Evolutionary conservation across 805 yeast genomes (phyloP).

Genomic region (Yamadazyma takamatsuzukensis): DNA sequence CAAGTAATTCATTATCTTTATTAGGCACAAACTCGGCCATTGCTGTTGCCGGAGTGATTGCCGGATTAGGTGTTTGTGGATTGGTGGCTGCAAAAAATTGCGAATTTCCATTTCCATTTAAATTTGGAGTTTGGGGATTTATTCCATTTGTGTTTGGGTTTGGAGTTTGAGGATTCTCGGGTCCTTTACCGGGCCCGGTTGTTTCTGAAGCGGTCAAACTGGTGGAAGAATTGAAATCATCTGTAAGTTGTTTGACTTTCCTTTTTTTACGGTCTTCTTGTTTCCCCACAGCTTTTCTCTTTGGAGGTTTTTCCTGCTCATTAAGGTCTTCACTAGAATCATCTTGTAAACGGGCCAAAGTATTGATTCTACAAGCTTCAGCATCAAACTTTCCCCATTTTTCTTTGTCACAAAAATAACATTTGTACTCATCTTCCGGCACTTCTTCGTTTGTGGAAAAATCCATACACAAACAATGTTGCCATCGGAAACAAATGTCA

Average conservation of each 20-base stretch:
- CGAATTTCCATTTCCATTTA: too few relatives aligned
- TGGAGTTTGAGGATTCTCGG: neutral
- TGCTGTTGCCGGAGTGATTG: conserved; percentile 2
- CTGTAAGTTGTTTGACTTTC: conserved; percentile 5
- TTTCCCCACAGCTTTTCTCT: conserved; percentile 21
- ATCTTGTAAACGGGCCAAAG: conserved; percentile 26
- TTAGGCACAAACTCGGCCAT: conserved; percentile 24
- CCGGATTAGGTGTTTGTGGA: too few relatives aligned
- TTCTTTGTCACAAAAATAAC: conserved; percentile 65
- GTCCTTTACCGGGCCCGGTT: conserved; percentile 3
- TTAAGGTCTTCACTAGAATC: conserved; percentile 13
- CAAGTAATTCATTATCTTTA: conserved; percentile 41
- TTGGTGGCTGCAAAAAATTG: too few relatives aligned
- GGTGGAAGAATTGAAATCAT: too few relatives aligned
- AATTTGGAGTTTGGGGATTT: too few relatives aligned
- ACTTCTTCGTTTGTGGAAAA: conserved; percentile 67
- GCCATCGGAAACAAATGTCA: conserved; percentile 91
- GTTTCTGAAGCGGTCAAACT: conserved; percentile 4
- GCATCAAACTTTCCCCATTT: conserved; percentile 45
- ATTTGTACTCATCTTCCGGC: conserved; percentile 73
- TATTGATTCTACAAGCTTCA: conserved; percentile 25
- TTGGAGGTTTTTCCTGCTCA: conserved; percentile 7
- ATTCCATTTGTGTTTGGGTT: too few relatives aligned
- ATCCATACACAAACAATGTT: conserved; percentile 88
- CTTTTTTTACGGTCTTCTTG: conserved; percentile 23